Conservation (phyloP, 306 rosid genomes). For the Arachis hypogaea region DNA sequence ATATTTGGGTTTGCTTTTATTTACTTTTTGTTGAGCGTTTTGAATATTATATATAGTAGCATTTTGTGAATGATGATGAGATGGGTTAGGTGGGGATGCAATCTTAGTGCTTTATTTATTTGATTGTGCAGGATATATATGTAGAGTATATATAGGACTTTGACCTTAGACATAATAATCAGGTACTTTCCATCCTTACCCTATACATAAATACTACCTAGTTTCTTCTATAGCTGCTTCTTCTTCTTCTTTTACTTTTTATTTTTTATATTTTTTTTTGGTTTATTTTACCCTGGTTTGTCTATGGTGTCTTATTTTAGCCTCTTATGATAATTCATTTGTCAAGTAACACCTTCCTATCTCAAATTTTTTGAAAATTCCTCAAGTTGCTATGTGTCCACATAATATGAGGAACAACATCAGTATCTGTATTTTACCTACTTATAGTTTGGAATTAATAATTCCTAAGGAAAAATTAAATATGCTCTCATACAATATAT, state of each 20-base stretch:
- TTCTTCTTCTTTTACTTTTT: neutral
- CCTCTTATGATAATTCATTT: no score
- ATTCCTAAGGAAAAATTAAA: neutral
- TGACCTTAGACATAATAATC: neutral
- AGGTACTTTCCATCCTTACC: neutral
- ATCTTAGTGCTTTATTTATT: neutral
- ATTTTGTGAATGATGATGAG: neutral
- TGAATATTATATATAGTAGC: neutral
- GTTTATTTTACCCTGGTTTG: no score
- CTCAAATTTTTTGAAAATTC: no score
- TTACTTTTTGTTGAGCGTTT: neutral
- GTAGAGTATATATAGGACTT: neutral
- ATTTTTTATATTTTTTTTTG: no score
- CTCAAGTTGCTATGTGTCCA: no score
- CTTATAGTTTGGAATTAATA: neutral
- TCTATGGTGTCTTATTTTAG: no score
- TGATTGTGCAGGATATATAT: neutral
- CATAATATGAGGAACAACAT: neutral
- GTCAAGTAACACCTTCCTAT: no score
- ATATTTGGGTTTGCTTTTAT: neutral
- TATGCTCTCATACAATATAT: neutral
- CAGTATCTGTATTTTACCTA: neutral
- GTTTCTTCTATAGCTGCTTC: neutral
- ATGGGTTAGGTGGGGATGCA: neutral
- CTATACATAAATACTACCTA: neutral